These are phyloP conservation scores for Eucalyptus globulus DNA, from an alignment of 345 rosid genomes.

Conservation along the genomic window DNA sequence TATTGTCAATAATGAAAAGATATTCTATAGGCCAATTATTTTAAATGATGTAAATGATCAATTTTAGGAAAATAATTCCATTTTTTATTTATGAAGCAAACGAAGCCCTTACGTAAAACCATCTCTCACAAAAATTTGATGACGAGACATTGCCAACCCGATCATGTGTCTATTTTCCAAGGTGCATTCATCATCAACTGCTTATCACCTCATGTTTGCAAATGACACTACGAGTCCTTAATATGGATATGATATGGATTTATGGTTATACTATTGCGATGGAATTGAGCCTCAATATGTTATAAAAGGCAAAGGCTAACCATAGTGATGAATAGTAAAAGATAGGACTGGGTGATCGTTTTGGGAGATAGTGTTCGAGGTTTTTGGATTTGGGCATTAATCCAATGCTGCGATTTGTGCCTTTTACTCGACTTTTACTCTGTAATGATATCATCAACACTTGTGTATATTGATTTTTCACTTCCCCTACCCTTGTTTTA, in stretches of 20 bases:
- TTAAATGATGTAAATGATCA: background rate
- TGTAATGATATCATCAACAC: background rate
- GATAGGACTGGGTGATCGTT: background rate
- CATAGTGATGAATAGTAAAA: background rate
- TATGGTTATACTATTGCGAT: background rate
- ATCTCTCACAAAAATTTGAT: background rate
- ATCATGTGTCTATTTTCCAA: background rate
- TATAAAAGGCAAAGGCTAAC: background rate
- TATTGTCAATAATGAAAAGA: no score
- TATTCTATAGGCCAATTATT: background rate
- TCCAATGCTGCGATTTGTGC: background rate
- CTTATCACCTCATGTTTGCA: background rate
- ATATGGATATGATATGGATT: background rate
- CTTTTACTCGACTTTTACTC: background rate
- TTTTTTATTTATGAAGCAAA: background rate
- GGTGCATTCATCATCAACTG: background rate
- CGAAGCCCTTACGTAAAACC: background rate
- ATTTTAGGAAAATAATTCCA: background rate
- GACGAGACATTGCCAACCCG: background rate
- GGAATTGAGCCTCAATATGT: background rate
- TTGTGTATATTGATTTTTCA: background rate
- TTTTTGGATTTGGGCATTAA: background rate
- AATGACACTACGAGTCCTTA: background rate
- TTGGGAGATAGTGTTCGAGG: background rate
- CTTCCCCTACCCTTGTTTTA: background rate